Evolutionary conservation across 2,329 filamentous ascomycete species (phyloP).

Genomic region (Sclerotinia sclerotiorum): DNA sequence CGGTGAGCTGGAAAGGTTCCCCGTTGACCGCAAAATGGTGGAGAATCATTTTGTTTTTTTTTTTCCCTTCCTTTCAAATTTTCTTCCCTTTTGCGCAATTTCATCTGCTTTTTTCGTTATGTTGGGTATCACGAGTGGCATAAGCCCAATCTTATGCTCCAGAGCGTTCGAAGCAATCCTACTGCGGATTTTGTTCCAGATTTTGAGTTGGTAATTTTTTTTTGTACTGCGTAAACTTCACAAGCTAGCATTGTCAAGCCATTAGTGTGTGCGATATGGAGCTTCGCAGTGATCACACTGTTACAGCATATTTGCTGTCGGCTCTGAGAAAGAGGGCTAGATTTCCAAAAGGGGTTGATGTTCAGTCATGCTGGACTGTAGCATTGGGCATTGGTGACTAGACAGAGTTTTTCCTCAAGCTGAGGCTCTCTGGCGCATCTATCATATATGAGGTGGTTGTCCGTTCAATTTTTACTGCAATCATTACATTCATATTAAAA

Average conservation of each 20-base stretch:
- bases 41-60: not conserved
- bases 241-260: not conserved
- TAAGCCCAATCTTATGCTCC: conserved; percentile 7
- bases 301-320: not conserved
- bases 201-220: conserved; percentile 14
- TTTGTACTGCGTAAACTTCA: not conserved
- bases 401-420: not conserved
- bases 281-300: conserved; percentile 16
- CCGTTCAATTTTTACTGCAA: not conserved
- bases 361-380: not conserved
- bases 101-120: not conserved
- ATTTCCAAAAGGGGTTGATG: not conserved
- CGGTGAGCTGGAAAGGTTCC: conserved; percentile 8
- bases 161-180: conserved; percentile 9
- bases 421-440: not conserved
- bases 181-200: conserved; percentile 19
- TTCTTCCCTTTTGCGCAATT: conserved; percentile 7
- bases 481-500: not conserved
- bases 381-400: not conserved
- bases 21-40: conserved; percentile 20
- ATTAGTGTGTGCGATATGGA: conserved; percentile 12
- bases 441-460: conserved; percentile 13
- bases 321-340: conserved; percentile 1
- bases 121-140: conserved; percentile 6
- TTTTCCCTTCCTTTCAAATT: not conserved